Base-by-base conservation (phyloP, 352 stramenopile genomes). In the Globisporangium lucens region DNA sequence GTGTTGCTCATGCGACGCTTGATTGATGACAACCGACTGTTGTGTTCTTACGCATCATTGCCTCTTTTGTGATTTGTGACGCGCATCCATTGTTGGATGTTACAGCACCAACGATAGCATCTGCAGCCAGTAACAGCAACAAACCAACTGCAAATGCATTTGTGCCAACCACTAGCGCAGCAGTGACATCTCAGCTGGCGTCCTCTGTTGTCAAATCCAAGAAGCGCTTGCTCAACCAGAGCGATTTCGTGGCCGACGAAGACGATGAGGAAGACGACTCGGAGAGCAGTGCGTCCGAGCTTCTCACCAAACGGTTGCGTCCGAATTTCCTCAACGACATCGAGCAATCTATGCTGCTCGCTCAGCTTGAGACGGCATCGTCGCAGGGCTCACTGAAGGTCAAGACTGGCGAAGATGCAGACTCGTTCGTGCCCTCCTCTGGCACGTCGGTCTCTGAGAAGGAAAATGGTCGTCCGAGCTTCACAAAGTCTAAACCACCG, bases 321-420 rank as follows among this genome's bases (percentile, higher is more conserved):
- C 78, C 82, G 10, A 89, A 82, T 43, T 89, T 89, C 53, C 80
- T 89, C 35, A 83, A 82, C 58, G 78, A 83, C 57, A 70, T 76
- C 35, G 82, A 89, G 72, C 78, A 89, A 65, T 78, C 79, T 0
- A 77, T 89, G 73, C 66, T 89, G 43, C 74, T 87, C 22, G 76
- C 80, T 7, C 82, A 89, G 60, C 59, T 90, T 52, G 74, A 87
- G 29, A 71, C 57, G 22, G 27, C 56, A 9, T 60, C 53, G 4
- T 74, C 73, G 4, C 73, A 82, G 6, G 67, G 56, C 4, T 49
- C 38, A 6, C 64, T 67, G 9, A 66, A 65, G 29, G 51, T 51
- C 2, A 63, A 77, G 62, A 61, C 30, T 46, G 56, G 17, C 43
- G 33, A 15, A 9, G 65, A 66, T 8, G 36, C 49, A 58, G 66